phyloP scores from a whole-genome alignment of 2,329 filamentous ascomycete species.

The Hypocrella siamensis region DNA sequence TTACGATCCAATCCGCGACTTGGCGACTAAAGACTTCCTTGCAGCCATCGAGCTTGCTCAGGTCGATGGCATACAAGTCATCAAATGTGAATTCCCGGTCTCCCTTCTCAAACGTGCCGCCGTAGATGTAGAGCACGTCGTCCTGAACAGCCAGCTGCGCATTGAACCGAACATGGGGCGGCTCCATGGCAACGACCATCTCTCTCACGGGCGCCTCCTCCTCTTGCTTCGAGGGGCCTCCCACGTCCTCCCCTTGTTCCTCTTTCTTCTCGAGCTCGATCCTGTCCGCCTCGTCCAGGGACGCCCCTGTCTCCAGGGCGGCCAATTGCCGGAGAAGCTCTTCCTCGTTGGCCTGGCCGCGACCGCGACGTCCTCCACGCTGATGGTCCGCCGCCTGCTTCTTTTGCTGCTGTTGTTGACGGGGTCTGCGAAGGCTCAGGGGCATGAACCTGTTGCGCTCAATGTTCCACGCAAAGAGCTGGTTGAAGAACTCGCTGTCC shows the following conservation, averaged over 20 bases:
- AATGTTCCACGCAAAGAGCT: conserved; percentile 83
- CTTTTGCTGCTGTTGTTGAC: conserved; percentile 40
- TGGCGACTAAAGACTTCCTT: conserved; percentile 80
- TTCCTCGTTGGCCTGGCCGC: conserved; percentile 81
- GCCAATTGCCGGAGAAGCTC: conserved; percentile 78
- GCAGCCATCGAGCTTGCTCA: conserved; percentile 90
- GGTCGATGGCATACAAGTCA: conserved; percentile 80
- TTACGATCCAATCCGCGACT: conserved; percentile 66
- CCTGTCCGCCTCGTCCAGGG: conserved; percentile 35
- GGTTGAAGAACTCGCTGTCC: conserved; percentile 94
- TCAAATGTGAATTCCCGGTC: conserved; percentile 94
- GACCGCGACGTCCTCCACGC: conserved; percentile 44
- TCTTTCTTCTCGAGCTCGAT: conserved; percentile 35
- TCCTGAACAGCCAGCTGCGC: conserved; percentile 80
- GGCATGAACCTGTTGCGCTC: conserved; percentile 93
- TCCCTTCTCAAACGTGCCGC: conserved; percentile 88
- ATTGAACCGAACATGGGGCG: conserved; percentile 85
- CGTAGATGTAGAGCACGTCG: conserved; percentile 85
- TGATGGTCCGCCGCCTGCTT: conserved; percentile 39
- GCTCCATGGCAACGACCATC: conserved; percentile 57
- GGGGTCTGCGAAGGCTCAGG: conserved; percentile 58
- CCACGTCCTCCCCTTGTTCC: conserved; percentile 29
- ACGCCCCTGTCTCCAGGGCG: conserved; percentile 62
- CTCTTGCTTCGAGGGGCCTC: conserved; percentile 37
- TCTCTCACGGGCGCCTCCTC: conserved; percentile 44